These are phyloP conservation scores for Termitomyces sp. DNA, from an alignment of 768 basidiomycete species.

Conservation along the genomic window DNA sequence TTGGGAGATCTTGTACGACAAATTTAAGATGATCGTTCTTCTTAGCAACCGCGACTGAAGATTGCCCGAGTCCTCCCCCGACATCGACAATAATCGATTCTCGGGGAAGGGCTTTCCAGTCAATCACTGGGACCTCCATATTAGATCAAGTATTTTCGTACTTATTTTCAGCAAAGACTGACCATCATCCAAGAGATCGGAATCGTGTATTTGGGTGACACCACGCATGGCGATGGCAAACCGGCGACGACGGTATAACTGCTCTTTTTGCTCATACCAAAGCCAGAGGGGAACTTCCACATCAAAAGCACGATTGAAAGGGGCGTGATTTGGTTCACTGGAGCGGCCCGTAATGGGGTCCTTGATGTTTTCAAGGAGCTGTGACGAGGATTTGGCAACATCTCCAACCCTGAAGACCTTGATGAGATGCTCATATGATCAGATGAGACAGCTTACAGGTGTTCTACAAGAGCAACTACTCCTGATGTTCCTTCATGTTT, in stretches of 20 bases:
- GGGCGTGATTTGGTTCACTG: constrained; percentile 11
- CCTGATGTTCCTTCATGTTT: constrained; percentile 26
- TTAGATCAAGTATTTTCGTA: too few species aligned
- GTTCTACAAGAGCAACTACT: constrained; percentile 19
- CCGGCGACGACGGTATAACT: constrained; percentile 1
- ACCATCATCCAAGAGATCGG: background rate
- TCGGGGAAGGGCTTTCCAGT: constrained; percentile 18
- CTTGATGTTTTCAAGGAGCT: constrained; percentile 19
- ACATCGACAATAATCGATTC: constrained; percentile 3
- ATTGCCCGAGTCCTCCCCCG: constrained; percentile 19
- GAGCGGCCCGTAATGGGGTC: constrained; percentile 17
- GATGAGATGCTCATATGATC: background rate
- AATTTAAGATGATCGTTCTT: constrained; percentile 14
- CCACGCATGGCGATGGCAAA: constrained; percentile 1
- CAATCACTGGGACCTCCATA: constrained; percentile 11
- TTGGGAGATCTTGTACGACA: constrained; percentile 20
- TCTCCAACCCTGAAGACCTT: constrained; percentile 13
- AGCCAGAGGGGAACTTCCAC: background rate
- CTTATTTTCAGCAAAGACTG: background rate
- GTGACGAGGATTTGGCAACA: constrained; percentile 17
- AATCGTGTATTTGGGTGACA: background rate
- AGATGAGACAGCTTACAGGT: constrained; percentile 10
- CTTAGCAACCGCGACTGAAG: constrained; percentile 16
- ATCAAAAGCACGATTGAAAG: constrained; percentile 5
- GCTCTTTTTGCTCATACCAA: constrained; percentile 1